Conservation (phyloP, 805 yeast species). For the Henningerozyma blattae region DNA sequence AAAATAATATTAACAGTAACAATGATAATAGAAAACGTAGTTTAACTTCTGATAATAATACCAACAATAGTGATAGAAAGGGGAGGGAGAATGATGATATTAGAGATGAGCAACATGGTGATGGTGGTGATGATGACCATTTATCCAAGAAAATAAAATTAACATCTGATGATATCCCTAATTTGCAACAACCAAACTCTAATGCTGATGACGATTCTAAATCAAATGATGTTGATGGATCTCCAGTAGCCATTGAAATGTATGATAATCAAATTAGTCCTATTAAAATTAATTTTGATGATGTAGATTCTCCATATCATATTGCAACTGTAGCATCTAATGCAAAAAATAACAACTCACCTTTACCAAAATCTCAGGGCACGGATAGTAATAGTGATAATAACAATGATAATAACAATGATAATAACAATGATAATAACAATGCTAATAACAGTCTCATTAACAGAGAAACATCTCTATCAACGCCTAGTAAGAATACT, state of each 20-base stretch:
- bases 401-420: not conserved
- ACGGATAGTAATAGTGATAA: not conserved
- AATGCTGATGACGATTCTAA: too few species aligned
- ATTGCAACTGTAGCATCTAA: too few species aligned
- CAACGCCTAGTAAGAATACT: too few species aligned
- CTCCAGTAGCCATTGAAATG: slow-evolving; percentile 22
- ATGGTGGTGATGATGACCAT: slow-evolving; percentile 3
- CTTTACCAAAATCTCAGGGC: too few species aligned
- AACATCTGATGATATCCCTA: slow-evolving; percentile 10
- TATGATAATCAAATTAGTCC: slow-evolving; percentile 6
- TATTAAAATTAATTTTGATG: not conserved
- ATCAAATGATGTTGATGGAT: slow-evolving; percentile 2
- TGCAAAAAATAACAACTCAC: too few species aligned
- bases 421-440: not conserved
- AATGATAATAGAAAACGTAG: slow-evolving; percentile 7
- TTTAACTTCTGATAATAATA: slow-evolving; percentile 11
- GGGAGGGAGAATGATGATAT: slow-evolving; percentile 2
- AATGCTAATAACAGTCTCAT: slow-evolving; percentile 2
- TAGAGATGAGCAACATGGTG: too few species aligned
- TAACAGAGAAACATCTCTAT: not conserved
- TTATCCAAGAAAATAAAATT: slow-evolving; percentile 10
- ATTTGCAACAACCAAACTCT: slow-evolving; percentile 5
- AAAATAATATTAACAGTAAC: not conserved
- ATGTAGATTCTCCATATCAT: too few species aligned
- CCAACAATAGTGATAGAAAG: slow-evolving; percentile 1